Base-by-base conservation (phyloP, 495 filamentous ascomycete species). In the Penicillium canescens region DNA sequence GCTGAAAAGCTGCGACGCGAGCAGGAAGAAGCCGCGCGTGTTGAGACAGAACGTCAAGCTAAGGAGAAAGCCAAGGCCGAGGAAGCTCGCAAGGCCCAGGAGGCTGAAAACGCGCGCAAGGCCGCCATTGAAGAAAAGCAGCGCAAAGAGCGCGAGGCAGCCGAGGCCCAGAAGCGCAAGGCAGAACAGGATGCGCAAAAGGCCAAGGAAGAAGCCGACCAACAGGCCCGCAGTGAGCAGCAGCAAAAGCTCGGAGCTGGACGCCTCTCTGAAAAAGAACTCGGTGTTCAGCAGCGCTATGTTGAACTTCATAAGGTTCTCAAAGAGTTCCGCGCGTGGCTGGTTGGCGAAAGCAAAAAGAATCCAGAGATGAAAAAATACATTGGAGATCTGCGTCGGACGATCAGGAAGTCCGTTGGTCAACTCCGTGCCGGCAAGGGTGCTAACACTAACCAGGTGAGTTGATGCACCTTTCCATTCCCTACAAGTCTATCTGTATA, bases 341-440 rank as follows among this genome's bases (percentile, higher is more conserved):
- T 88, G 46, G 63, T 61, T 1, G 69, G 82, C 8, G 46, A 69
- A 37, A 65, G 57, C 28, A 81, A 81, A 53, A 70, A 80, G 55
- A 74, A 83, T 28, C 75, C 77, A 4, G 52, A 59, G 0, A 70
- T 91, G 23, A 93, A 91, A 58, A 64, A 74, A 28, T 72, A 78
- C 3, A 81, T 91, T 71, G 90, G 91, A 28, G 86, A 91, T 42
- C 85, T 90, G 79, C 78, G 91, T 11, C 81, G 92, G 37, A 76
- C 82, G 3, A 83, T 96, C 43, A 81, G 75, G 14, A 88, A 85
- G 62, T 84, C 75, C 16, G 75, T 92, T 36, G 91, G 91, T 1
- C 89, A 95, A 61, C 67, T 96, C 24, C 89, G 82, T 11, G 78
- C 75, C 42, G 83, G 74, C 24, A 84, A 81, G 46, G 81, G 78